Base-by-base conservation (phyloP, 345 rosid species). In the Salix purpurea region DNA sequence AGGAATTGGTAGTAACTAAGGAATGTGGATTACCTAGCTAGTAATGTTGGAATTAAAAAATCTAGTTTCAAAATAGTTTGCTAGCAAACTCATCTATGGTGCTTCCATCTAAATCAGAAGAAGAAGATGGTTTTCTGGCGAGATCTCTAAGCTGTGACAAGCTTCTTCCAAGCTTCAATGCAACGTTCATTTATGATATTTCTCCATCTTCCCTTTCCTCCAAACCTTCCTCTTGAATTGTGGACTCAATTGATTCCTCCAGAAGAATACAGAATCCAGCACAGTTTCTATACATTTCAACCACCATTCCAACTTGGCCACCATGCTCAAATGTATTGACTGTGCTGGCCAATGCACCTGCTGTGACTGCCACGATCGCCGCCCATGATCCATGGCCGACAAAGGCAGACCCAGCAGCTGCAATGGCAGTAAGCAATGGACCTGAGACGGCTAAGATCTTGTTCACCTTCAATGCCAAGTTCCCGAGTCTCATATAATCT, bases 251-350 rank as follows among this genome's bases (percentile, higher is more conserved):
- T 2, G 83, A 71, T 71, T 80, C 86, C 65, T 78, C 87, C 71
- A 84, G 1, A 7, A 80, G 79, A 7, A 30, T 12, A 30, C 86
- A 79, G 81, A 77, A 83, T 13, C 89, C 91, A 3, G 86, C 85
- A 65, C 82, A 77, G 79, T 85, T 86, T 65, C 89, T 82, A 71
- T 88, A 88, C 87, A 88, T 86, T 76, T 88, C 91, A 16, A 88
- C 54, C 76, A 88, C 88, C 89, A 86, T 88, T 7, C 91, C 91
- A 3, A 88, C 86, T 72, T 88, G 91, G 7, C 69, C 85, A 1
- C 84, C 89, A 14, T 88, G 89, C 74, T 88, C 88, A 1, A 86
- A 68, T 2, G 83, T 71, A 44, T 82, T 86, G 2, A 86, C 84
- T 1, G 70, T 62, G 6, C 66, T 44, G 6, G 88, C 86, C 60